Base-by-base conservation (phyloP, 495 filamentous ascomycete species). In the Daldinia decipiens region DNA sequence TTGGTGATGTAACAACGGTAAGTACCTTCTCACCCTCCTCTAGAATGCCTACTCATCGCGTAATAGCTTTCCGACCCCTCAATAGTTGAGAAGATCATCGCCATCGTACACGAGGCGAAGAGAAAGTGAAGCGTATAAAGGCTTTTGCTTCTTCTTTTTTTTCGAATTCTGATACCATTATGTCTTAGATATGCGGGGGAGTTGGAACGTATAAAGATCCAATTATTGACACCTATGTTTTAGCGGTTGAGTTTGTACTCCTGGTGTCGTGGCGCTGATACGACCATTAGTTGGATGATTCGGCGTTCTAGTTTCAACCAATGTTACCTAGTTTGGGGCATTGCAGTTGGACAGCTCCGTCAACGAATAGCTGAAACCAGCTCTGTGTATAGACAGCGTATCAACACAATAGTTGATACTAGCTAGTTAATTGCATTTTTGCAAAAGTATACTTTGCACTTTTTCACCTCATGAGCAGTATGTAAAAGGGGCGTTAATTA, bases 1-100 rank as follows among this genome's bases (percentile, higher is more conserved):
- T 99, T 60, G 95, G 95, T 73, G 96, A 99, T 74, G 95, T 83
- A 31, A 92, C 93, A 1, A 98, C 95, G 61, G 92, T 97, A 86
- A 85, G 92, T 83, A 72, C 19, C 19, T 24, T 24, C 17, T 31
- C 1, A 65, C 43, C 5, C 15, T 27, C 67, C 6, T 24, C 31
- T 69, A 15, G 17, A 57, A 58, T 82, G 88, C 74, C 87, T 74
- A 62, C 15, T n/a, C 1, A 39, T 52, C 39, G 19, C 40, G 29
- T 61, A 40, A 70, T 43, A 96, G 93, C 88, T 98, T 38, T 95
- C 93, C 39, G 94, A 98, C 78, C 95, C 95, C 34, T 88, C 85
- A 56, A 89, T 98, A 24, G 93, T 99, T 17, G 90, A 92, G 31
- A 93, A 90, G 80, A 98, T 99, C 80, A 97, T 98, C 74, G 79